Base-by-base conservation (phyloP, 164 flowering plant species). In the Liriodendron chinense region DNA sequence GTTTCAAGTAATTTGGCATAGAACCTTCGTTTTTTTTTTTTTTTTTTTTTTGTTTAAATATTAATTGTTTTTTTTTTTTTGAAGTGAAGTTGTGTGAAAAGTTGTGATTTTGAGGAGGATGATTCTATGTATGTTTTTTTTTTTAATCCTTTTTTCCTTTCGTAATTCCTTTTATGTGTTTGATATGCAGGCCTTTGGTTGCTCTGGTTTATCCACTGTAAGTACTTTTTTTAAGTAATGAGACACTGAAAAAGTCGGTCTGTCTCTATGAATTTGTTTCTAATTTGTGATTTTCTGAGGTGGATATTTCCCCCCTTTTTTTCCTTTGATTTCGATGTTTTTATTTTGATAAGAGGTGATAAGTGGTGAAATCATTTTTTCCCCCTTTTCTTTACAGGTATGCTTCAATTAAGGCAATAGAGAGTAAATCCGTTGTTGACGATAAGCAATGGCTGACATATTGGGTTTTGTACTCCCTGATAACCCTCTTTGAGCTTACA, bases 361-460 rank as follows among this genome's bases (percentile, higher is more conserved):
- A 34, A 34, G 3, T 34, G 43, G 43, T 53, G 59, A 53, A 53
- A 53, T 10, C 18, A 7, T 53, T 53, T 10, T 34, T 9, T 12
- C 10, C 8, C 8, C 3, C 59, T 53, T 53, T 53, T 53, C 18
- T 53, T 68, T 43, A 25, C 84, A 94, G 98, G 65, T 94, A 93
- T 85, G 94, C 95, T 47, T 94, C 98, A 56, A 72, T 94, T 68
- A 86, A 84, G 75, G 98, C 97, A 56, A 93, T 94, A 73, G 98
- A 94, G 84, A 89, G 86, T 7, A 86, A 85, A 77, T 91, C 96
- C 23, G 86, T 72, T 50, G 72, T 73, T 1, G 97, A 94, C 73
- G 95, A 93, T 85, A 90, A 83, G 73, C 98, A 94, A 75, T 94
- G 97, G 98, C 92, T 94, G 3, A 94, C 93, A 5, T 91, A 92